Evolutionary conservation across 2,329 filamentous ascomycete genomes (phyloP).

Genomic region (Trichophyton rubrum): DNA sequence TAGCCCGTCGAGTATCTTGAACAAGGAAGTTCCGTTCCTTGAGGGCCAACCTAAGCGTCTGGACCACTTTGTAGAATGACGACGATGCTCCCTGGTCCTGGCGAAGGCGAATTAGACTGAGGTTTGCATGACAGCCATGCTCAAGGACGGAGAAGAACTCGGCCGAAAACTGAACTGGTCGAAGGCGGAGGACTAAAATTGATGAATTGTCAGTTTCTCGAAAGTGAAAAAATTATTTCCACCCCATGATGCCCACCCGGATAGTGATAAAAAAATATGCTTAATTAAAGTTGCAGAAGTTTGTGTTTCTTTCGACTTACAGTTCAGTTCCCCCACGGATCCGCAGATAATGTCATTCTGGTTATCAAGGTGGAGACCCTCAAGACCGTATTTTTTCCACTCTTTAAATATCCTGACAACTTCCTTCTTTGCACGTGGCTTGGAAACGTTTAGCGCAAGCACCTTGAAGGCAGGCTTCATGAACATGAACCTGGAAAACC

Average conservation of each 20-base stretch:
- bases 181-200: conserved; percentile 58
- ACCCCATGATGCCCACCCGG: not conserved
- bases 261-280: not conserved
- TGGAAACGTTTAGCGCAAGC: conserved; percentile 62
- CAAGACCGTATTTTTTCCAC: conserved; percentile 72
- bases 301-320: conserved; percentile 41
- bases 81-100: conserved; percentile 86
- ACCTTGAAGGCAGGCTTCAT: conserved; percentile 70
- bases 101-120: conserved; percentile 73
- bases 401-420: conserved; percentile 61
- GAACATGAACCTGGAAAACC: conserved; percentile 78
- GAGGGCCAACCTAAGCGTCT: conserved; percentile 60
- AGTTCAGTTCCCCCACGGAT: conserved; percentile 61
- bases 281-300: not conserved
- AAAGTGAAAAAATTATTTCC: not conserved
- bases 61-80: conserved; percentile 72
- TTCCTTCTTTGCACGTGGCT: conserved; percentile 63
- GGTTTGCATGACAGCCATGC: conserved; percentile 60
- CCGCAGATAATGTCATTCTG: conserved; percentile 67
- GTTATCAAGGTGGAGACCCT: conserved; percentile 67
- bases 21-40: conserved; percentile 54
- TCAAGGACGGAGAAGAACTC: conserved; percentile 85
- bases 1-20: conserved; percentile 51
- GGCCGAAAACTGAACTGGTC: conserved; percentile 74
- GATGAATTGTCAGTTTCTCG: not conserved